Percentiles rank a stretch among this genome's conserved stretches.
phyloP scores from a whole-genome alignment of 208 protist species.

The Willaertia magna region DNA sequence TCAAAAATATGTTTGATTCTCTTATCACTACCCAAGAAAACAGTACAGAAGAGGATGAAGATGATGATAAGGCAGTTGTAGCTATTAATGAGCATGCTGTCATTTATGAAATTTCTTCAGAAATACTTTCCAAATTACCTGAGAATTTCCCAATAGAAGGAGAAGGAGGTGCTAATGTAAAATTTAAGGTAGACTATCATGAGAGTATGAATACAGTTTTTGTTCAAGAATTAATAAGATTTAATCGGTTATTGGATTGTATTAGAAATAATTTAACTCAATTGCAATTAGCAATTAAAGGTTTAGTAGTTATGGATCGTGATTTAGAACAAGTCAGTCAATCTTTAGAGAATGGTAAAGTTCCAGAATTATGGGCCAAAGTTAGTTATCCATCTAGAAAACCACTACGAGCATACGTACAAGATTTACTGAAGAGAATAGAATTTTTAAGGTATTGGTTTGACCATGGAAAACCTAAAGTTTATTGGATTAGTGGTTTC shows the following conservation, averaged over 20 bases:
- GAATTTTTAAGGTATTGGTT: conserved; percentile 78
- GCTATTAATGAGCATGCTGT: conserved; percentile 11
- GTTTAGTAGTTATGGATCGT: conserved; percentile 89
- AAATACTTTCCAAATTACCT: conserved; percentile 69
- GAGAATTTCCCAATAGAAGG: conserved; percentile 70
- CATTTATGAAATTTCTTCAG: conserved; percentile 59
- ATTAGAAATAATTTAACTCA: conserved; percentile 75
- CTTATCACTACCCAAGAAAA: conserved; percentile 15
- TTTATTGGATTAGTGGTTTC: conserved; percentile 89
- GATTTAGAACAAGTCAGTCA: conserved; percentile 75
- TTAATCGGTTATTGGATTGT: conserved; percentile 71
- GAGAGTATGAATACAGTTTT: conserved; percentile 90
- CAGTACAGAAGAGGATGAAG: not conserved
- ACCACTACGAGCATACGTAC: conserved; percentile 81
- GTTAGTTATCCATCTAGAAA: conserved; percentile 90
- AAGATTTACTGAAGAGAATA: conserved; percentile 76
- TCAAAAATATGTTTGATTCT: conserved; percentile 14
- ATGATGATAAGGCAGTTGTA: conserved; percentile 23
- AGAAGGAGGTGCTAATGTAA: conserved; percentile 39
- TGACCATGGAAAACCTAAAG: conserved; percentile 53
- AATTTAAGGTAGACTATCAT: conserved; percentile 68
- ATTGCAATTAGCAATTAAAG: conserved; percentile 80
- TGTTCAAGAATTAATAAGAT: conserved; percentile 56
- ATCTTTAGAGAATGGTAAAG: conserved; percentile 48
- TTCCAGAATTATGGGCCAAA: conserved; percentile 67